Evolutionary conservation across 139 green algal species (phyloP), one percentile per base, ranked within the genome.

Genomic region (Pleodorina starrii): DNA sequence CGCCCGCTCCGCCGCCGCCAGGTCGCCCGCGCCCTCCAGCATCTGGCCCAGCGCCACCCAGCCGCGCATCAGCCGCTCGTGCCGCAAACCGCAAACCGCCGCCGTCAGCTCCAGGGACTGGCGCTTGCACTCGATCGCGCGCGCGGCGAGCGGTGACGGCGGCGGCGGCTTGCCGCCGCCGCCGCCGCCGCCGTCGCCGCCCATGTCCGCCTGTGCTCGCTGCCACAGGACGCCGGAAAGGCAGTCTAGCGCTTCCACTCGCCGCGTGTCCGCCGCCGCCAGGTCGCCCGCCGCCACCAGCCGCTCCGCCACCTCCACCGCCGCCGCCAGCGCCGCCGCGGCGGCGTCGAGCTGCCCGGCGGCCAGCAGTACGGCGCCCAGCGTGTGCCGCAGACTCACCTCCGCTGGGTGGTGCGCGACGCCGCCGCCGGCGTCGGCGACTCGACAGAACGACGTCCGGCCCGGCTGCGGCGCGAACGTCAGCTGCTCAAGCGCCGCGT

Each of bases 261-360:
- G 81, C 17, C 81, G 81, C 2, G 27, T 44, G 81, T 87, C 81
- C 27, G 63, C 81, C n/a, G 80, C 29, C 54, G 81, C 81, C 43
- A 87, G 38, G 5, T 79, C 63, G 43, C 81, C 81, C 0, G 43
- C 63, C 29, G 42, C 63, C 43, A 78, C 63, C 43, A 87, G 63
- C 81, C 14, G n/a, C n/a, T 68, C 81, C 63, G 81, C 42, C 16
- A 51, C 63, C 43, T n/a, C 63, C 29, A 68, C 81, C 43, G 81
- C 81, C 43, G 43, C 19, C 19, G n/a, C 5, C n/a, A 68, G 32
- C 19, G 63, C 81, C n/a, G 81, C 5, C 43, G 43, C 11, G 7
- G 81, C 81, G 6, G n/a, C 81, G 36, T 60, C 38, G 27, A 87
- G 44, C 43, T 42, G 1, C 0, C 43, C 60, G 29, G 43, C 60